These are phyloP conservation scores for Ascochyta rabiei DNA, from an alignment of 2,329 filamentous ascomycete genomes.

Conservation along the genomic window DNA sequence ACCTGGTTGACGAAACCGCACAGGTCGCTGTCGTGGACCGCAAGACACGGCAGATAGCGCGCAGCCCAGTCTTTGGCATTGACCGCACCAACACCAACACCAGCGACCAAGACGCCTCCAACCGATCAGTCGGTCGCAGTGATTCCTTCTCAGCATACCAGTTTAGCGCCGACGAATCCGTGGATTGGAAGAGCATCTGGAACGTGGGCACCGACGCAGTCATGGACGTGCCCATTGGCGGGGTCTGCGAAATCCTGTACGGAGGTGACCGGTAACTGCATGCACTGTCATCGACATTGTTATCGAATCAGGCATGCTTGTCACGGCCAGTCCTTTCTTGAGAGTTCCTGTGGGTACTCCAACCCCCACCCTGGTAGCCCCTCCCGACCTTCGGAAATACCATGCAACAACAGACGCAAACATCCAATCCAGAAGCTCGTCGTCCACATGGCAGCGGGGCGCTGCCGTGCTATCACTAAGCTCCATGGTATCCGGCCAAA, in stretches of 20 bases:
- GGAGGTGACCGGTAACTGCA: slow-evolving; percentile 56
- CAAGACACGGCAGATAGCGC: slow-evolving; percentile 63
- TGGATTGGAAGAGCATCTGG: slow-evolving; percentile 85
- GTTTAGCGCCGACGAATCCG: slow-evolving; percentile 49
- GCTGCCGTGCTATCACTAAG: slow-evolving; percentile 16
- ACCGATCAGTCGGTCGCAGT: slow-evolving; percentile 44
- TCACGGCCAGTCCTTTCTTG: slow-evolving; percentile 22
- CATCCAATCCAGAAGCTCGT: slow-evolving; percentile 7
- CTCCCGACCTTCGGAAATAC: slow-evolving; percentile 28
- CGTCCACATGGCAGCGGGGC: background rate
- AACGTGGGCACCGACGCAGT: slow-evolving; percentile 93
- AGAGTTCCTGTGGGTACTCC: slow-evolving; percentile 15
- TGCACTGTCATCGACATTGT: slow-evolving; percentile 25
- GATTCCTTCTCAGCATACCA: slow-evolving; percentile 42
- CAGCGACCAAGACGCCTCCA: slow-evolving; percentile 49
- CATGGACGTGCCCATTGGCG: slow-evolving; percentile 93
- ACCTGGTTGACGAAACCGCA: slow-evolving; percentile 87
- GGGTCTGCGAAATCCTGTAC: slow-evolving; percentile 93
- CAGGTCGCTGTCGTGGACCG: slow-evolving; percentile 81
- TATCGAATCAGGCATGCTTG: slow-evolving; percentile 3
- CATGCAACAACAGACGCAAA: slow-evolving; percentile 14
- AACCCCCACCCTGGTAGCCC: slow-evolving; percentile 31
- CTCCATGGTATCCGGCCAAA: background rate
- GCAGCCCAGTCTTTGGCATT: slow-evolving; percentile 35
- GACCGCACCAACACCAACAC: slow-evolving; percentile 30